A percentile compares a stretch with the other conserved stretches of the same genome.
Conservation (phyloP, 352 stramenopile species). For the Blastocystis sp. region DNA sequence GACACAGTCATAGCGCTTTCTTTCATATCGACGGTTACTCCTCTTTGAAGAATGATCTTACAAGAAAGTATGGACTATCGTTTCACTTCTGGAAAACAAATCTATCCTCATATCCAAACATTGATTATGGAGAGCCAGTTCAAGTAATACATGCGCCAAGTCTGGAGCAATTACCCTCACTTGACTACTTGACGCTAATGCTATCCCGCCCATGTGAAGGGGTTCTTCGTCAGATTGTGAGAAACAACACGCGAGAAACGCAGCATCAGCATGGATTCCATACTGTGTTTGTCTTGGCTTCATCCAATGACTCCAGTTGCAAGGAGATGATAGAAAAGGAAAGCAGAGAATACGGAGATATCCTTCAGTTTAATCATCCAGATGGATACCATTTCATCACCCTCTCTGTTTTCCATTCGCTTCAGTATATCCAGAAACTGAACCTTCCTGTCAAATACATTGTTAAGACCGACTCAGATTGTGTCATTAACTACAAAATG, state of each 20-base stretch:
- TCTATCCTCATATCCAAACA: conserved; percentile 2
- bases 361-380: conserved; percentile 36
- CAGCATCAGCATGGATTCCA: not conserved
- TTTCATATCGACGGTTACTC: no score
- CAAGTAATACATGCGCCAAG: not conserved
- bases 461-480: conserved; percentile 59
- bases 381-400: conserved; percentile 57
- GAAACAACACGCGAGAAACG: not conserved
- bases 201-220: conserved; percentile 15
- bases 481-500: conserved; percentile 46
- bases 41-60: no score
- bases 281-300: conserved; percentile 22
- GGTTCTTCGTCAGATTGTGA: conserved; percentile 3
- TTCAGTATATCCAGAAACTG: conserved; percentile 46
- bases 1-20: no score
- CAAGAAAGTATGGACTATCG: not conserved
- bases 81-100: conserved; percentile 34
- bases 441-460: conserved; percentile 44
- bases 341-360: not conserved
- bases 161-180: not conserved
- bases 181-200: conserved; percentile 26
- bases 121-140: not conserved
- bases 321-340: conserved; percentile 1
- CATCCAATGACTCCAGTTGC: not conserved
- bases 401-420: conserved; percentile 31